Conservation (phyloP, 164 flowering plant species). For the Vitis labrusca region DNA sequence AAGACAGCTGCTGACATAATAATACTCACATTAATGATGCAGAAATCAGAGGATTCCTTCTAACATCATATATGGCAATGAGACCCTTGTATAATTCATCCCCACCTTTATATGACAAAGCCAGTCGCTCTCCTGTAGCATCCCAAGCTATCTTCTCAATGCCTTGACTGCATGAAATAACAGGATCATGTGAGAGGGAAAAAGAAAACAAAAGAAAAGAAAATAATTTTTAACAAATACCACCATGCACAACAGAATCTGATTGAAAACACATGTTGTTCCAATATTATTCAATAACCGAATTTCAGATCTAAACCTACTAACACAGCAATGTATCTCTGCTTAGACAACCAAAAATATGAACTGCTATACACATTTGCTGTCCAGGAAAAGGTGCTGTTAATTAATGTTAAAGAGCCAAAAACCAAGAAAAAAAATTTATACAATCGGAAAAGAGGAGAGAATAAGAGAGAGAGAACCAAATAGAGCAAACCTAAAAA, state of each 20-base stretch:
- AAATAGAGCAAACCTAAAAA: no score
- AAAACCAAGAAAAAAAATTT: no score
- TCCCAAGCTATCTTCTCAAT: slow-evolving; percentile 98
- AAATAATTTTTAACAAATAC: neutral
- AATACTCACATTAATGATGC: slow-evolving; percentile 73
- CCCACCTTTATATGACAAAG: slow-evolving; percentile 77
- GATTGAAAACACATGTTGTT: neutral
- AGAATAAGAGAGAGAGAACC: no score
- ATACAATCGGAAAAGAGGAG: no score
- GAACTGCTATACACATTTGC: neutral
- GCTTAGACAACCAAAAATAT: neutral
- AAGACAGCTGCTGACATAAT: neutral
- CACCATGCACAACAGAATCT: neutral
- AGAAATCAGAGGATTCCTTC: slow-evolving; percentile 74
- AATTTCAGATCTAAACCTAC: neutral
- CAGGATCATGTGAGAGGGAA: neutral
- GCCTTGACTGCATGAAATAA: slow-evolving; percentile 47
- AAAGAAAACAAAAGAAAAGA: neutral
- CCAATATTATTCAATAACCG: neutral
- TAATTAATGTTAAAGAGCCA: no score
- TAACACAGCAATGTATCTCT: neutral
- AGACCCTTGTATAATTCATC: slow-evolving; percentile 78
- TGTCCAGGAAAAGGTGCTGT: no score
- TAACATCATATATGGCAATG: slow-evolving; percentile 77
- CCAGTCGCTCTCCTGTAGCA: slow-evolving; percentile 93